phyloP scores from a whole-genome alignment of 2,329 filamentous ascomycete genomes.

The Allantophomopsis lycopodina region DNA sequence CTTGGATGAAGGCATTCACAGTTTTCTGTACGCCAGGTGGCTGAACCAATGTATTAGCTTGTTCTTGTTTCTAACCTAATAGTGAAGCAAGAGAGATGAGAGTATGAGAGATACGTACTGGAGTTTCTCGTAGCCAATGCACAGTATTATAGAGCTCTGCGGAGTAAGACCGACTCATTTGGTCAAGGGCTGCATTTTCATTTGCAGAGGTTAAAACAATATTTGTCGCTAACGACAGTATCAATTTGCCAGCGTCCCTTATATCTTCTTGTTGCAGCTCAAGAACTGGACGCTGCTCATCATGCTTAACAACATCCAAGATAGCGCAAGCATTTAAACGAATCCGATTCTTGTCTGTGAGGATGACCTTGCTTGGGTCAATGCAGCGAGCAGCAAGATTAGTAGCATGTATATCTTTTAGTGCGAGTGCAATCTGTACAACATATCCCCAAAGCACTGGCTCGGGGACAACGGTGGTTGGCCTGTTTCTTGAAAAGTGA shows the following conservation, averaged over 20 bases:
- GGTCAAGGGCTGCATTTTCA: slow-evolving; percentile 57
- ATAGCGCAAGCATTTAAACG: slow-evolving; percentile 81
- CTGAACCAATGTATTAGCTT: too few relatives aligned
- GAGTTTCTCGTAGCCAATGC: slow-evolving; percentile 59
- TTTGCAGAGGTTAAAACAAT: slow-evolving; percentile 40
- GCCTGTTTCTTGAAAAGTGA: slow-evolving; percentile 39
- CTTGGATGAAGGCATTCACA: slow-evolving; percentile 66
- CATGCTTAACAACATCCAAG: slow-evolving; percentile 77
- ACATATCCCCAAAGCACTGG: slow-evolving; percentile 82
- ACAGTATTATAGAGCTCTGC: slow-evolving; percentile 67
- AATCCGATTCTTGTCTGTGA: slow-evolving; percentile 84
- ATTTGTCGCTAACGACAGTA: slow-evolving; percentile 70
- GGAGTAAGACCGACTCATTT: slow-evolving; percentile 65
- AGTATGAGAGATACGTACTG: slow-evolving; percentile 11
- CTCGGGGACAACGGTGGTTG: slow-evolving; percentile 40
- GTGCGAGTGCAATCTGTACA: slow-evolving; percentile 76
- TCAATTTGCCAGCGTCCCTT: slow-evolving; percentile 66
- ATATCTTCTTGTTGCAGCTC: slow-evolving; percentile 87
- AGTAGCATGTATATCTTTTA: slow-evolving; percentile 72
- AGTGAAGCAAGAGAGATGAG: too few relatives aligned
- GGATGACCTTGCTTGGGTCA: slow-evolving; percentile 74
- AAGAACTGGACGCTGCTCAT: slow-evolving; percentile 49
- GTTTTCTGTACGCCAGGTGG: slow-evolving; percentile 36
- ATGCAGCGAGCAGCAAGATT: slow-evolving; percentile 78
- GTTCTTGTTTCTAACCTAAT: too few relatives aligned